Conservation (phyloP, 164 flowering plant species). For the Magnolia sinica region DNA sequence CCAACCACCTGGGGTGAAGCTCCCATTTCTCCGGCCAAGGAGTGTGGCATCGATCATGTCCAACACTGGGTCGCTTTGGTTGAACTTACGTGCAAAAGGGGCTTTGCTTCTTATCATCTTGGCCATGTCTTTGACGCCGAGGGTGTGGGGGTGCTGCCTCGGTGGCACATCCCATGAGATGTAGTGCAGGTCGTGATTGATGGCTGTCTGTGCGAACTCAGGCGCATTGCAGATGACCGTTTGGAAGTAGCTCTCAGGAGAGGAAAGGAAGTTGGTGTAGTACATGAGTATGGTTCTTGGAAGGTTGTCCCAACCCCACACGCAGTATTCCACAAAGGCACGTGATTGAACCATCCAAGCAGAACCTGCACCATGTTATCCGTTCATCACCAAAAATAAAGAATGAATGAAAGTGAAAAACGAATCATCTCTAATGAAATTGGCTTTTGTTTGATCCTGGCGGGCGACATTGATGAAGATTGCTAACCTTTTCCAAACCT, state of each 20-base stretch:
- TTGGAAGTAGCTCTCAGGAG: constrained; percentile 84
- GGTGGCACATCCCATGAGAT: constrained; percentile 82
- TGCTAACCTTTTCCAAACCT: too few species aligned
- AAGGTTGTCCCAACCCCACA: constrained; percentile 85
- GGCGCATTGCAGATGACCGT: constrained; percentile 69
- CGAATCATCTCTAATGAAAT: too few species aligned
- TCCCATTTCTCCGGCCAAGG: constrained; percentile 29
- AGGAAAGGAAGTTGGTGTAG: constrained; percentile 46
- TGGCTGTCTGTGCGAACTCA: constrained; percentile 45
- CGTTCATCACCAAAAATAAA: too few species aligned
- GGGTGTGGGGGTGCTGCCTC: constrained; percentile 64
- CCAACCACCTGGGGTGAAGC: constrained; percentile 81
- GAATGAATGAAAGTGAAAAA: not conserved
- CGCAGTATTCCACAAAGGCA: constrained; percentile 54
- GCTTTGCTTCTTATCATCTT: constrained; percentile 56
- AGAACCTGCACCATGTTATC: constrained; percentile 47
- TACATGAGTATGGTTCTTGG: constrained; percentile 40
- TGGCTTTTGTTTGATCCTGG: not conserved
- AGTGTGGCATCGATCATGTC: constrained; percentile 58
- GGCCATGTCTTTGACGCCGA: constrained; percentile 42
- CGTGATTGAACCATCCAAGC: constrained; percentile 80
- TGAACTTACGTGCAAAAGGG: constrained; percentile 78
- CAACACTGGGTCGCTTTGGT: constrained; percentile 41
- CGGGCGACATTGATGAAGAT: not conserved
- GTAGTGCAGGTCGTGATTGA: constrained; percentile 72